Percentiles rank a stretch among this genome's conserved stretches.
phyloP scores from a whole-genome alignment of 2,329 filamentous ascomycete genomes.

The Ceratocystis cacaofunesta region DNA sequence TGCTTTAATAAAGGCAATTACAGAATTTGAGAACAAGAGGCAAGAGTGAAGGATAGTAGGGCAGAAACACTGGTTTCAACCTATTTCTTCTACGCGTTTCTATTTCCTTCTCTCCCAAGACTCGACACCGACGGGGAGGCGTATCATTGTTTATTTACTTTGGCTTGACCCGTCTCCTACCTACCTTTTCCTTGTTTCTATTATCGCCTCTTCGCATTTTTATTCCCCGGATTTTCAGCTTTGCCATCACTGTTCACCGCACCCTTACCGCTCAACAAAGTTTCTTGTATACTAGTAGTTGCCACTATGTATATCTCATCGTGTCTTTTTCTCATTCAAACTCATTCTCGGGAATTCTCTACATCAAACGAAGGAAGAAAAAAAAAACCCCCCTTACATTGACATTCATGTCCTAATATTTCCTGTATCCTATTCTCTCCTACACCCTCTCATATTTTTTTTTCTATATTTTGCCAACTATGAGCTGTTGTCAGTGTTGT shows the following conservation, averaged over 20 bases:
- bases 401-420: background rate
- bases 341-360: too few species aligned
- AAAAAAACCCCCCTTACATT: too few species aligned
- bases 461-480: background rate
- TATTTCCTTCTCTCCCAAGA: background rate
- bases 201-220: background rate
- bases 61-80: background rate
- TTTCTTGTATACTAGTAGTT: background rate
- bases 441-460: background rate
- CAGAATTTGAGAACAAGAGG: background rate
- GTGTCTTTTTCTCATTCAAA: background rate
- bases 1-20: too few species aligned
- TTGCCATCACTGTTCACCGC: background rate
- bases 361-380: too few species aligned
- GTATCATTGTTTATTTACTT: background rate
- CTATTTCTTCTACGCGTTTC: background rate
- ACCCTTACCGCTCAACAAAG: background rate
- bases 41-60: background rate
- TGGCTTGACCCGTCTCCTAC: background rate
- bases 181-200: too few species aligned
- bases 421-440: background rate
- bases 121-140: background rate
- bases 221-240: background rate
- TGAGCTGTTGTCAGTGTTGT: background rate
- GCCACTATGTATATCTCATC: background rate